phyloP scores from a whole-genome alignment of 2,329 filamentous ascomycete genomes.

The Zopfia rhizophila region DNA sequence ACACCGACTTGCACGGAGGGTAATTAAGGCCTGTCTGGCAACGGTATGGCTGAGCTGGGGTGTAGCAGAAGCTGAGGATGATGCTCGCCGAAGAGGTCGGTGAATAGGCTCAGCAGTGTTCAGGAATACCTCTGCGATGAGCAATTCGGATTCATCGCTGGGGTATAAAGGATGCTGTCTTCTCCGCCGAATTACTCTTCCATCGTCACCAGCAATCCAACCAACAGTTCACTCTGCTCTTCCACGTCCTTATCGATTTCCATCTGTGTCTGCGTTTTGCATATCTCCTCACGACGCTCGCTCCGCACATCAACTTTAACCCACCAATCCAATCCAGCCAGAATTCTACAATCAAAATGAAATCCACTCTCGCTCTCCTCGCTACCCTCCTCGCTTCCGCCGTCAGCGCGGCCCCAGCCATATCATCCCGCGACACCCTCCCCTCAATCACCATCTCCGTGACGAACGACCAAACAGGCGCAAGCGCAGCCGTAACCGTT shows the following conservation, averaged over 20 bases:
- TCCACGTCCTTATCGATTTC: neutral
- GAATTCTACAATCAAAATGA: slow-evolving; percentile 17
- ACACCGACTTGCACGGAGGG: slow-evolving; percentile 2
- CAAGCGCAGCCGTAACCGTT: slow-evolving; percentile 17
- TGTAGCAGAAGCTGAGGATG: slow-evolving; percentile 5
- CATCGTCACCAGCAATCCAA: neutral
- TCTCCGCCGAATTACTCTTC: too few species aligned
- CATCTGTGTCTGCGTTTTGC: neutral
- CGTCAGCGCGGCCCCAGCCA: slow-evolving; percentile 10
- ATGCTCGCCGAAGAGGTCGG: neutral
- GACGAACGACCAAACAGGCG: slow-evolving; percentile 24
- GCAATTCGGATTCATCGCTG: neutral
- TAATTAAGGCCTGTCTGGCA: too few species aligned
- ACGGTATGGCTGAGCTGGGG: slow-evolving; percentile 1
- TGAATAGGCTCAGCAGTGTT: neutral
- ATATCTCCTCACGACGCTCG: neutral
- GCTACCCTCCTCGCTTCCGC: slow-evolving; percentile 17
- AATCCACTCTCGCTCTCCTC: slow-evolving; percentile 16
- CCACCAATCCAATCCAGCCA: slow-evolving; percentile 1
- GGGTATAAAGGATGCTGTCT: slow-evolving; percentile 3
- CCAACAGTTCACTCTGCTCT: slow-evolving; percentile 2
- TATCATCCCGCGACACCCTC: neutral
- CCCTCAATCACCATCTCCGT: slow-evolving; percentile 12
- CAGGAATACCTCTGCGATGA: neutral
- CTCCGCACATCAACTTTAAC: neutral